These are phyloP conservation scores for Syzygium oleosum DNA, from an alignment of 345 rosid genomes.

Conservation along the genomic window DNA sequence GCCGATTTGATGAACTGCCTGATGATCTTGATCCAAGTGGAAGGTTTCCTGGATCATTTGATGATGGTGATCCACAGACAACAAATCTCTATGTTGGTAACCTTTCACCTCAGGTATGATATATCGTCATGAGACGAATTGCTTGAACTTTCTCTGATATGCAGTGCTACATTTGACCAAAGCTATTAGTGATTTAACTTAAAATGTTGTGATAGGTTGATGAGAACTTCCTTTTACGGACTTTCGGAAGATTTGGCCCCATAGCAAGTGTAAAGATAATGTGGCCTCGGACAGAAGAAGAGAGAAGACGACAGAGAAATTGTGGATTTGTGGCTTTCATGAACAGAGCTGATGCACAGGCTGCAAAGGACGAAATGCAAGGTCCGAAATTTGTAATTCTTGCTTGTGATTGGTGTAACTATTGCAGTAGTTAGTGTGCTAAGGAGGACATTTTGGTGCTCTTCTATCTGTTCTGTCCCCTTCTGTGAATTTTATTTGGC, in stretches of 20 bases:
- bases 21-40: constrained; percentile 99
- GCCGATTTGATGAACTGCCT: constrained; percentile 92
- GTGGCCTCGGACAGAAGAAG: constrained; percentile 99
- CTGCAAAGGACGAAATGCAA: constrained; percentile 99
- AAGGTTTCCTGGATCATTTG: constrained; percentile 90
- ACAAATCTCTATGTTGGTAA: constrained; percentile 98
- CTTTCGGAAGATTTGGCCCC: constrained; percentile 99
- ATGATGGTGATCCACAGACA: constrained; percentile 99
- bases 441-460: not conserved
- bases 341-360: constrained; percentile 98
- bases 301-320: constrained; percentile 84
- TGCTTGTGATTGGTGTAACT: not conserved
- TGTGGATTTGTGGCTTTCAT: constrained; percentile 98
- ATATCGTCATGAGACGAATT: not conserved
- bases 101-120: constrained; percentile 75
- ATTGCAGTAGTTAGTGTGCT: not conserved
- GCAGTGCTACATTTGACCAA: not conserved
- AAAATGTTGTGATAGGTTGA: constrained; percentile 57
- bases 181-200: not conserved
- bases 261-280: constrained; percentile 99
- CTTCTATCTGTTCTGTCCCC: not conserved
- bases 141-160: not conserved
- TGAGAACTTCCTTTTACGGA: constrained; percentile 94
- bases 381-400: constrained; percentile 26
- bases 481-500: not conserved